Base-by-base conservation (phyloP, 2,329 filamentous ascomycete genomes). In the Daldinia eschscholtzii region DNA sequence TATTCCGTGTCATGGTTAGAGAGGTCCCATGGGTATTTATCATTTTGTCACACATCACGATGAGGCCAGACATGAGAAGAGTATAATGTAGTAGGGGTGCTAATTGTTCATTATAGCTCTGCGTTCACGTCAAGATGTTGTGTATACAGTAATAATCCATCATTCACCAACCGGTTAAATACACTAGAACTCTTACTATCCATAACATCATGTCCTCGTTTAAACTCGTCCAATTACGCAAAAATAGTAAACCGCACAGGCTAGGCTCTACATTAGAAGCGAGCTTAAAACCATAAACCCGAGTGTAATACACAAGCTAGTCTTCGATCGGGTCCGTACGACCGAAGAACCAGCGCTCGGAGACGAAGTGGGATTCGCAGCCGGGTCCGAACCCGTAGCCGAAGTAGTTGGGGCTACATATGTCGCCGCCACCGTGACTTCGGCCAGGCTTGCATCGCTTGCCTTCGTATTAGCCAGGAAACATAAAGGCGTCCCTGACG, bases 371-470 rank as follows among this genome's bases (percentile, higher is more conserved):
- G 46, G 26, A 4, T 18, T 15, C 6, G 26, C 46, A 18, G 28
- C 58, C 67, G 33, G 37, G 30, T 15, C 52, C 15, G 46, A 18
- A 13, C 28, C 46, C 2, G 46, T 33, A 33, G 46, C 5, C 26
- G 46, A 18, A 52, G 26, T 12, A 33, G 26, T 52, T n/a, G 46
- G 46, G 2, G 26, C 5, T 9, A 64, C 55, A 23, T 70, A 70
- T 6, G 64, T 67, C 5, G 61, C 67, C 4, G 61, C 57, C 41
- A 70, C 67, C 15, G 67, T 70, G 1, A 70, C 67, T 33, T 70
- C 48, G 4, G 61, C 67, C 18, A 70, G 12, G n/a, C 58, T 37
- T 2, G 58, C 67, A 6, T 58, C 61, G 30, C 61, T 56, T 2
- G 12, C 52, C 44, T 20, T 55, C 41, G 64, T 70, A 42, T 70